A percentile compares a stretch with the other conserved stretches of the same genome.
Evolutionary conservation across 345 rosid genomes (phyloP).

Genomic region (Limnanthes douglasii): DNA sequence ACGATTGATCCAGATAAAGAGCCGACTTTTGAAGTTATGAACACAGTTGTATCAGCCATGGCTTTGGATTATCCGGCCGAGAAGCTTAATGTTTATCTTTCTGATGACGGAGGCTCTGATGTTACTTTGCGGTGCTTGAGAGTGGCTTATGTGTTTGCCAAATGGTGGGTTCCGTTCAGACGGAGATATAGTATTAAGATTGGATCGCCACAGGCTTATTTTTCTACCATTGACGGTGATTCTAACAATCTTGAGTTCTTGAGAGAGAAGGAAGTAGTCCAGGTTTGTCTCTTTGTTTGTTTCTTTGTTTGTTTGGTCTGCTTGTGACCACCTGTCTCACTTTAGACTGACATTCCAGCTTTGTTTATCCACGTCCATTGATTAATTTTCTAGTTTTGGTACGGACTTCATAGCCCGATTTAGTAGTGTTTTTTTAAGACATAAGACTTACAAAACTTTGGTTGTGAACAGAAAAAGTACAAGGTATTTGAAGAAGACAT

Average conservation of each 20-base stretch:
- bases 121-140: background rate
- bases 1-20: background rate
- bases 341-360: too few relatives aligned
- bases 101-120: background rate
- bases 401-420: too few relatives aligned
- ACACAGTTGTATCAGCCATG: background rate
- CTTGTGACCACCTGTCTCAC: background rate
- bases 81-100: background rate
- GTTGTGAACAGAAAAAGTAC: too few relatives aligned
- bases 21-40: background rate
- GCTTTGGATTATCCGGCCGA: background rate
- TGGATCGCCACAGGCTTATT: background rate
- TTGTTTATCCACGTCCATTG: too few relatives aligned
- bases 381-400: background rate
- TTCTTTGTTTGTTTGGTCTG: background rate
- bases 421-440: too few relatives aligned
- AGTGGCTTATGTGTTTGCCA: background rate
- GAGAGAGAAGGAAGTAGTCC: too few relatives aligned
- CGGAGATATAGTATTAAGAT: background rate
- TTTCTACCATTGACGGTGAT: constrained; percentile 16
- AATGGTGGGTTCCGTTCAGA: background rate
- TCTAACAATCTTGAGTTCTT: constrained; percentile 31
- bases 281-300: too few relatives aligned
- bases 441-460: too few relatives aligned
- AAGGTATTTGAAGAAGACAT: too few relatives aligned